A percentile compares a stretch with the other conserved stretches of the same genome.
phyloP scores from a whole-genome alignment of 129 eudicot species.

The Artemisia argyi region DNA sequence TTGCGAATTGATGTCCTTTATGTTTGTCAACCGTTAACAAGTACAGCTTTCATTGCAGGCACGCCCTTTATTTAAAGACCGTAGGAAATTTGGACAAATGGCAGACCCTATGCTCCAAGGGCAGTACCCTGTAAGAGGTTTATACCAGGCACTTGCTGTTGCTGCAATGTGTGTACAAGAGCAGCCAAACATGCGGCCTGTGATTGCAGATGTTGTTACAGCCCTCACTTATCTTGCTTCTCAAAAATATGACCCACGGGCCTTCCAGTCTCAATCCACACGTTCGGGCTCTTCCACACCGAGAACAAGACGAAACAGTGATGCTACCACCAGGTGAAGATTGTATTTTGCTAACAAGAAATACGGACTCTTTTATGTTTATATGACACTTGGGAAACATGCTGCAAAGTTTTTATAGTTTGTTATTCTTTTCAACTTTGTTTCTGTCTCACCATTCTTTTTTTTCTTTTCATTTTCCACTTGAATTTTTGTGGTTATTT shows the following conservation, averaged over 20 bases:
- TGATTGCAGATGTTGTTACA: slow-evolving; percentile 91
- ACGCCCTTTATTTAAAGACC: slow-evolving; percentile 83
- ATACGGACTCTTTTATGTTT: slow-evolving; percentile 29
- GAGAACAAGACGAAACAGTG: slow-evolving; percentile 50
- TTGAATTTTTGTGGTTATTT: slow-evolving; percentile 28
- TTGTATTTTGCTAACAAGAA: slow-evolving; percentile 26
- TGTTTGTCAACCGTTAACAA: slow-evolving; percentile 2
- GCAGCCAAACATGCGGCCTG: slow-evolving; percentile 89
- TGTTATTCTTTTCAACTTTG: slow-evolving; percentile 39
- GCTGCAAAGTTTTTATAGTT: not conserved
- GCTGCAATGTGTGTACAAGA: slow-evolving; percentile 99
- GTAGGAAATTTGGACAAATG: slow-evolving; percentile 88
- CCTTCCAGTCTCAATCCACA: slow-evolving; percentile 48
- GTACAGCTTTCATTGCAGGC: slow-evolving; percentile 45
- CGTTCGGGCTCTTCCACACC: slow-evolving; percentile 72
- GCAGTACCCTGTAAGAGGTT: slow-evolving; percentile 82
- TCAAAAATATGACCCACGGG: slow-evolving; percentile 65
- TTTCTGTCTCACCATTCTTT: slow-evolving; percentile 34
- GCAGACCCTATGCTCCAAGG: slow-evolving; percentile 88
- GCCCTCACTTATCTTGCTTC: slow-evolving; percentile 94
- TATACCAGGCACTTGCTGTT: slow-evolving; percentile 92
- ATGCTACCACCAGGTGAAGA: slow-evolving; percentile 31
- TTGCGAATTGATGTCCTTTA: slow-evolving; percentile 2
- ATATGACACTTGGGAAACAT: slow-evolving; percentile 29
- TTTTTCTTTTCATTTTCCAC: slow-evolving; percentile 21